Evolutionary conservation across 106 monocot species (phyloP).

Genomic region (Narthecium ossifragum): DNA sequence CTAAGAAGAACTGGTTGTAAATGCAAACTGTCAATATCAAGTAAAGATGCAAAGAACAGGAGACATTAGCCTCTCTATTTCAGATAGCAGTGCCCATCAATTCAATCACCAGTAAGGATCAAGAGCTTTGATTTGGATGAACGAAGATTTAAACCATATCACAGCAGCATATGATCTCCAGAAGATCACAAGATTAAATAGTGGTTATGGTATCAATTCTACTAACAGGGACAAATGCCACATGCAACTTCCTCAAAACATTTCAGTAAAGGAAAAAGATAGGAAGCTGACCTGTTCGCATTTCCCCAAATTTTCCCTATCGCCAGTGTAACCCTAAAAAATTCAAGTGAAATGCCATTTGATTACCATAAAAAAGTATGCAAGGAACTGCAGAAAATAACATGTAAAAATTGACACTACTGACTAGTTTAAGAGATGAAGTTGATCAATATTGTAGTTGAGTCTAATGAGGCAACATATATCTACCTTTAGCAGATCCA

Average conservation of each 20-base stretch:
- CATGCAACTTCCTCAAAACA: too few species aligned
- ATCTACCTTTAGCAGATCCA: conserved; percentile 77
- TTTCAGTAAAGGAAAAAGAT: neutral
- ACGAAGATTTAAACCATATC: too few species aligned
- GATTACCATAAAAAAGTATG: conserved; percentile 1
- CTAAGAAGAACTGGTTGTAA: conserved; percentile 67
- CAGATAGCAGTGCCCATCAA: neutral
- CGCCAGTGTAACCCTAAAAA: conserved; percentile 66
- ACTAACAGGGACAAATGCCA: too few species aligned
- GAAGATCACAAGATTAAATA: too few species aligned
- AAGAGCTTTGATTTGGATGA: too few species aligned
- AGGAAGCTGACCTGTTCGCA: conserved; percentile 83
- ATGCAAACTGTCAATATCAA: conserved; percentile 1
- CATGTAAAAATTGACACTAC: neutral
- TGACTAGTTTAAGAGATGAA: neutral
- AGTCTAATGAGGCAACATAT: neutral
- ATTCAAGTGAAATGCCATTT: conserved; percentile 6
- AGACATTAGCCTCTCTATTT: too few species aligned
- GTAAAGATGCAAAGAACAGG: too few species aligned
- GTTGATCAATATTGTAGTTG: neutral
- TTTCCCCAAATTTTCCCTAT: conserved; percentile 83
- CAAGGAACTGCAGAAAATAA: neutral
- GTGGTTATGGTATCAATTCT: too few species aligned
- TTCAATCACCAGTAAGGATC: neutral
- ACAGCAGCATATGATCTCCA: too few species aligned